Evolutionary conservation across 2,329 filamentous ascomycete species (phyloP).

Genomic region (Aureobasidium sp.): DNA sequence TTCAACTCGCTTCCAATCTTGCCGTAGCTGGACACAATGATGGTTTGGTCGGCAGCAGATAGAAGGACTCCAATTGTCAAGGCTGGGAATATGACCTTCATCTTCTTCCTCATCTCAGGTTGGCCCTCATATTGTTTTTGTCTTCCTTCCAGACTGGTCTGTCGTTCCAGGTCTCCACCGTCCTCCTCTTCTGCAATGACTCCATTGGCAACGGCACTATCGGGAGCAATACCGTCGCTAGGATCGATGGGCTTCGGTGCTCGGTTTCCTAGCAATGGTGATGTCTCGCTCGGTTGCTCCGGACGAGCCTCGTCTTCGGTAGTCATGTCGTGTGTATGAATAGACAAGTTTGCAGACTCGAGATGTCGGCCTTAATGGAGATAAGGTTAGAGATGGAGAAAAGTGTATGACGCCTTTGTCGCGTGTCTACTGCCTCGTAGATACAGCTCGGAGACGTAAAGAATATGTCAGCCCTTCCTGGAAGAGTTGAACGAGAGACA

Average conservation of each 20-base stretch:
- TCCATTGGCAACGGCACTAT: conserved; percentile 22
- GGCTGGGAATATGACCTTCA: conserved; percentile 50
- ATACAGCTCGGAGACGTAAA: not conserved
- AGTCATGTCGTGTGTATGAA: not conserved
- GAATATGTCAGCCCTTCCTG: not conserved
- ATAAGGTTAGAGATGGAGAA: not conserved
- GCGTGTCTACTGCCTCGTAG: not conserved
- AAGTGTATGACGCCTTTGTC: not conserved
- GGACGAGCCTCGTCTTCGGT: not conserved
- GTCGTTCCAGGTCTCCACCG: conserved; percentile 29
- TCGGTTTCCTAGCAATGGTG: conserved; percentile 20
- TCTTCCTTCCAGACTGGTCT: conserved; percentile 26
- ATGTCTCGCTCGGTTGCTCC: conserved; percentile 21
- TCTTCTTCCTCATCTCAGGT: conserved; percentile 41
- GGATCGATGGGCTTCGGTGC: conserved; percentile 22
- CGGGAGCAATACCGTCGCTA: conserved; percentile 24
- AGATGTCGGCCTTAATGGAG: not conserved
- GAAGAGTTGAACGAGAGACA: not conserved
- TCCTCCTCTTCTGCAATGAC: conserved; percentile 18
- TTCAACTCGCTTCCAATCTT: conserved; percentile 69
- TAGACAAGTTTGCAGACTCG: no score
- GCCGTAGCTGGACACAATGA: conserved; percentile 71
- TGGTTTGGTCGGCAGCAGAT: conserved; percentile 67
- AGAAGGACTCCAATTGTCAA: conserved; percentile 62
- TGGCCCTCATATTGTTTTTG: conserved; percentile 37